Base-by-base conservation (phyloP, 352 stramenopile genomes). In the Pythium rishiriense region DNA sequence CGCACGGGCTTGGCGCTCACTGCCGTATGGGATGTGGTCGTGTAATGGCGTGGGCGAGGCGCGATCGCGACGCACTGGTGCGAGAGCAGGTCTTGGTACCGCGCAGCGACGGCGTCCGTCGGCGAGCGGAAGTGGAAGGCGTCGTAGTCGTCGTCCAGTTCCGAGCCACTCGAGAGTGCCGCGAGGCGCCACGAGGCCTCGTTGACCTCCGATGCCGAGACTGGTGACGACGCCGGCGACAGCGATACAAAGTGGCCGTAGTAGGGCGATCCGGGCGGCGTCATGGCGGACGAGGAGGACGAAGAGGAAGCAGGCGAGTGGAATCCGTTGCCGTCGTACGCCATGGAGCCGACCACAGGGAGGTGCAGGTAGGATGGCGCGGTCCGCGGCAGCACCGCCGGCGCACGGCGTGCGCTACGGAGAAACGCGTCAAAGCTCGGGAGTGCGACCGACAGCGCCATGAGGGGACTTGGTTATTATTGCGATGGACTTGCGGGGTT, bases 1-100 rank as follows among this genome's bases (percentile, higher is more conserved):
- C 79, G 79, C 12, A 66, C 66, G 35, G 64, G 68, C 58, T 83
- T 69, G 41, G 75, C 74, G 45, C 66, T 67, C 60, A 82, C 74
- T 37, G 83, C 81, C 58, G 82, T 71, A 54, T 67, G 79, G 43
- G 76, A 76, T 52, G 82, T 68, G 2, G n/a, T 6, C 26, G 17
- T 6, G 14, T 19, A 15, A 15, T 19, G 19, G 8, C 57, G 57
- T 11, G 57, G 57, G 33, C n/a, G 39, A 15, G 57, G 46, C 0
- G 57, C 46, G 37, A 57, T 64, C 21, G 57, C 19, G 21, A 57
- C 57, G 25, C 33, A 64, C 28, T 43, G 57, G 15, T 64, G 47
- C 24, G 31, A 10, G 33, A 51, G 33, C 33, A 51, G 46, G 22
- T 64, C 33, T 43, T 57, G 45, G 46, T 56, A 57, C 25, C 37